Evolutionary conservation across 371 early-diverging fungal species (phyloP).

Genomic region (Mortierella sp.): DNA sequence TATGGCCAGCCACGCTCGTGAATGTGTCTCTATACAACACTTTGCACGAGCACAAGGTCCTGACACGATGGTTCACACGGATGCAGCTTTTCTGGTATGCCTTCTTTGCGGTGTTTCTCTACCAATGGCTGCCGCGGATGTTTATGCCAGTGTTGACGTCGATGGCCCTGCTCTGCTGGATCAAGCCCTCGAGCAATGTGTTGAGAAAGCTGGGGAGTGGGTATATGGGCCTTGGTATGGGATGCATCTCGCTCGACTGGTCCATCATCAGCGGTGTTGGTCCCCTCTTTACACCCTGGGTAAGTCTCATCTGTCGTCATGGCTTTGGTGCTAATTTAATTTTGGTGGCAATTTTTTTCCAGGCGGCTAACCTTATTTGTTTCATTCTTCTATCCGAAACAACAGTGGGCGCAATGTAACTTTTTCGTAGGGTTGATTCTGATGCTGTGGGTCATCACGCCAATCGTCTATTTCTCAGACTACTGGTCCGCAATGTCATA

Average conservation of each 20-base stretch:
- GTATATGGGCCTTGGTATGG: constrained; percentile 59
- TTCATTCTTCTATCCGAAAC: neutral
- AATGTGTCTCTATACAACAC: constrained; percentile 81
- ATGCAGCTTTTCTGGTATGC: constrained; percentile 61
- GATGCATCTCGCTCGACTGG: constrained; percentile 61
- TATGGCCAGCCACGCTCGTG: constrained; percentile 88
- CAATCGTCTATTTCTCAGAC: constrained; percentile 74
- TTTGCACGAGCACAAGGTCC: constrained; percentile 68
- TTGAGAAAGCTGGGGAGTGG: constrained; percentile 71
- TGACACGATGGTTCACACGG: constrained; percentile 42
- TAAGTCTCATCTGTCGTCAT: constrained; percentile 11
- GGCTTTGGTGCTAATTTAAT: neutral
- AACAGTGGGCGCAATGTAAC: constrained; percentile 77
- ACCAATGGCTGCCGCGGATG: constrained; percentile 74
- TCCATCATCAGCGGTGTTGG: constrained; percentile 61
- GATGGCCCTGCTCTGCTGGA: constrained; percentile 65
- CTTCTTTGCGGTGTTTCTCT: constrained; percentile 64
- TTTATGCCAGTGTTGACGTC: constrained; percentile 70
- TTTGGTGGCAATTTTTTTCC: neutral
- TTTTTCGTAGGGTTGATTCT: constrained; percentile 73
- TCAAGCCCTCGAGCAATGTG: constrained; percentile 65
- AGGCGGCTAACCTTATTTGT: constrained; percentile 29
- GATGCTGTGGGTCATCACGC: constrained; percentile 79
- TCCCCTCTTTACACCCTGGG: constrained; percentile 60
- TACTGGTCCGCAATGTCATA: constrained; percentile 72